Evolutionary conservation across 2,329 filamentous ascomycete genomes (phyloP), one percentile per base, ranked within the genome.

Genomic region (Pseudopyrenochaeta lycopersici): DNA sequence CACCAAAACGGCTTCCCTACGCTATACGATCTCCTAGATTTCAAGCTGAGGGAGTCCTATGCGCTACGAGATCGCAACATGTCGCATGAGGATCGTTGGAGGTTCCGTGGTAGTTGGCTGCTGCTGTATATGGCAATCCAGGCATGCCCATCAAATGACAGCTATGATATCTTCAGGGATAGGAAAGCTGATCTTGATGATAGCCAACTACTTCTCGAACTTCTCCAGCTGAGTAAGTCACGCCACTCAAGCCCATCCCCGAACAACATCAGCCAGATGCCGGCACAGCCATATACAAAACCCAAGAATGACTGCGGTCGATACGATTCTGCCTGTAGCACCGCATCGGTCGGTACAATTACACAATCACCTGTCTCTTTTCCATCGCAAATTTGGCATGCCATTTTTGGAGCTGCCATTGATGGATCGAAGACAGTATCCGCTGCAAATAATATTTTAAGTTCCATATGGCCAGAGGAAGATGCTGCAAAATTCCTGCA

Each of bases 21-120:
- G 2, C 35, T 61, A 3, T 62, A 65, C 45, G 18, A 46, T 1
- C 39, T 60, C n/a, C 39, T 66, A 7, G 39, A 51, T 39, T 36
- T 17, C 2, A 66, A 49, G 4, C 48, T 60, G 11, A 58, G 54
- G 23, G 48, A 39, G 2, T 15, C 49, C 2, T 63, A 56, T 51
- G 32, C 36, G 7, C 41, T 46, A 12, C 45, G 60, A 11, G 47
- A 56, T 2, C 49, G 41, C 12, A 18, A 60, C 15, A 7, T 61
- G 31, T 41, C 56, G 5, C 33, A 56, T 1, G 21, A 60, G 23
- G 50, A 66, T 12, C 54, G 62, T 4, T 66, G 59, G 59, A 38
- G 39, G n/a, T 60, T 62, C 46, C 59, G 58, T 6, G 66, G 64
- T 23, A 56, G 60, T 38, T 59, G 54, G 49, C 46, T 70, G 9